Conservation (phyloP, 2,329 filamentous ascomycete species). For the Dactylella cylindrospora region DNA sequence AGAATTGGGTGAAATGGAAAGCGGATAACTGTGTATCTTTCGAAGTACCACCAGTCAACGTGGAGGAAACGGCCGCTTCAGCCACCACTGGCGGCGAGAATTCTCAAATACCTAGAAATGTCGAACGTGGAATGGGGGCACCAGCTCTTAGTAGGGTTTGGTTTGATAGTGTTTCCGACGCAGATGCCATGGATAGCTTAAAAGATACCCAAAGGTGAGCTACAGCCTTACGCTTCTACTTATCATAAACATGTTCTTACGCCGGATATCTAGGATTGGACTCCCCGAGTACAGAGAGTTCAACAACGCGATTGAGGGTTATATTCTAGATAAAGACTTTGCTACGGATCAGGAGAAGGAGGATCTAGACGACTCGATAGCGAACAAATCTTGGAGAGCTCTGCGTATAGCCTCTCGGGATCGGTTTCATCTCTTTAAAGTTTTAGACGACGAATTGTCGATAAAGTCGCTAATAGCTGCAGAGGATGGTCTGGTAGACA, state of each 20-base stretch:
- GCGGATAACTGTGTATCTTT: slow-evolving; percentile 89
- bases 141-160: slow-evolving; percentile 74
- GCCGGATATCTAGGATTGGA: slow-evolving; percentile 60
- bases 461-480: slow-evolving; percentile 23
- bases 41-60: slow-evolving; percentile 69
- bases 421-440: slow-evolving; percentile 77
- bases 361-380: slow-evolving; percentile 59
- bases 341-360: slow-evolving; percentile 66
- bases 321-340: slow-evolving; percentile 85
- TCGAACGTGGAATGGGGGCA: slow-evolving; percentile 60
- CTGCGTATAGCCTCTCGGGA: slow-evolving; percentile 75
- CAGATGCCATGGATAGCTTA: slow-evolving; percentile 66
- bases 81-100: slow-evolving; percentile 71
- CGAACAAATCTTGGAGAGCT: slow-evolving; percentile 87
- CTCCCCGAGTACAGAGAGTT: slow-evolving; percentile 72
- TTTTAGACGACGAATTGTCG: slow-evolving; percentile 66
- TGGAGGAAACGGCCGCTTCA: slow-evolving; percentile 69
- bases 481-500: slow-evolving; percentile 17
- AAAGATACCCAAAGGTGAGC: slow-evolving; percentile 62
- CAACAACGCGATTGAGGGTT: slow-evolving; percentile 70
- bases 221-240: slow-evolving; percentile 39
- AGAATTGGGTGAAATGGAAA: slow-evolving; percentile 99
- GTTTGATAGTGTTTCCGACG: slow-evolving; percentile 63
- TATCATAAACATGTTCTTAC: neutral
- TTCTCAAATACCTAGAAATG: slow-evolving; percentile 65